Evolutionary conservation across 306 rosid species (phyloP).

Genomic region (Medicago arabica): DNA sequence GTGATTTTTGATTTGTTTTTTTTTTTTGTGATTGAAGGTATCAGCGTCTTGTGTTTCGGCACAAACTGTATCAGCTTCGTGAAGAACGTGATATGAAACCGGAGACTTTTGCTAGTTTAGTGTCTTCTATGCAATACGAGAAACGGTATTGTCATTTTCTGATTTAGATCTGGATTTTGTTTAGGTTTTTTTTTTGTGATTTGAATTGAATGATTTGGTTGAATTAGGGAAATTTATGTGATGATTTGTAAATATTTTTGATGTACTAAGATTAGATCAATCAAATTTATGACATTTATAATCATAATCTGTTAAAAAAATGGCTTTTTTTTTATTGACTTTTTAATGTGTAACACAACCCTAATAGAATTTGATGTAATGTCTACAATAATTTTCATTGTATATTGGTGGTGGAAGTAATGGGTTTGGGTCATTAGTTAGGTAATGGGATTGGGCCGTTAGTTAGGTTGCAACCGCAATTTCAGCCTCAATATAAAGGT

Average conservation of each 20-base stretch:
- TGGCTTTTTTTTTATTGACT: background rate
- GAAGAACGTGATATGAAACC: slow-evolving; percentile 97
- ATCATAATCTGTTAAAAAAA: background rate
- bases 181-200: no score
- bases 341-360: background rate
- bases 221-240: background rate
- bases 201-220: background rate
- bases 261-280: background rate
- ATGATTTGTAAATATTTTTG: slow-evolving; percentile 1
- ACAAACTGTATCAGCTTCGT: slow-evolving; percentile 88
- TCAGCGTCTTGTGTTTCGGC: slow-evolving; percentile 83
- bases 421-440: background rate
- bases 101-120: slow-evolving; percentile 87
- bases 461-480: background rate
- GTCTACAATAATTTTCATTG: background rate
- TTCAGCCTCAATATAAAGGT: background rate
- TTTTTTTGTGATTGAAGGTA: slow-evolving; percentile 46
- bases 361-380: background rate
- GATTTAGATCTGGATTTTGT: slow-evolving; percentile 1
- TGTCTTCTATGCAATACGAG: slow-evolving; percentile 86
- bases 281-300: background rate
- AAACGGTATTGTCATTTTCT: slow-evolving; percentile 56
- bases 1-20: background rate
- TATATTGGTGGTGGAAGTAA: slow-evolving; percentile 8
- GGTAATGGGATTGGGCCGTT: background rate